Percentiles rank a stretch among this genome's conserved stretches.
phyloP scores from a whole-genome alignment of 768 basidiomycete species.

The Suillus discolor region DNA sequence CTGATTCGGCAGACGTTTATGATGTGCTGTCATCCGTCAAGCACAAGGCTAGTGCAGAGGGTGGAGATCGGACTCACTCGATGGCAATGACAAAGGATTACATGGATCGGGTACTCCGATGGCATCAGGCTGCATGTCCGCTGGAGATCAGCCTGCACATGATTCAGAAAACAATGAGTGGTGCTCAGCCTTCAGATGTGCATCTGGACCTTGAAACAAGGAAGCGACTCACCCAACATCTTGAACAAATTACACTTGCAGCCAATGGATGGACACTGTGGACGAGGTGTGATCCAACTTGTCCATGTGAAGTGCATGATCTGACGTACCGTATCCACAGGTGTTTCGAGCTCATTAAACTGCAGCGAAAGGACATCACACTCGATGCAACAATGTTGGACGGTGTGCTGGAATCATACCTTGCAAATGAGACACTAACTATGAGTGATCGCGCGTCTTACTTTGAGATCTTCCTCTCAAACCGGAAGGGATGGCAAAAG shows the following conservation, averaged over 20 bases:
- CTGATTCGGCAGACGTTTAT: conserved; percentile 24
- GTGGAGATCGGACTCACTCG: conserved; percentile 28
- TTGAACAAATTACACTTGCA: background rate
- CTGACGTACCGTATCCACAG: conserved; percentile 15
- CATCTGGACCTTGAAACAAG: background rate
- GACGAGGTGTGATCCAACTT: background rate
- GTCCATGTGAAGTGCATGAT: fast-evolving
- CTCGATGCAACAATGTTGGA: conserved; percentile 2
- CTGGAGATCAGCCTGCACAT: background rate
- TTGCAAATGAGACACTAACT: conserved; percentile 4
- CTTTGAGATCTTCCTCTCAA: conserved; percentile 24
- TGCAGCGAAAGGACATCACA: conserved; percentile 26
- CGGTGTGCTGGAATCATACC: conserved; percentile 6
- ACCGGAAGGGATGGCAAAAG: conserved; percentile 29
- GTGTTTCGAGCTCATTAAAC: conserved; percentile 32
- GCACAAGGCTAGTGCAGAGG: conserved; percentile 21
- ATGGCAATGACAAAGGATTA: conserved; percentile 21
- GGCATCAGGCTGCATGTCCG: background rate
- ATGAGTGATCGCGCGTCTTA: conserved; percentile 14
- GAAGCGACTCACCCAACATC: background rate
- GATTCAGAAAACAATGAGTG: background rate
- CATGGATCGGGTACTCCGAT: background rate
- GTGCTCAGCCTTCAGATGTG: background rate
- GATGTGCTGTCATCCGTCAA: conserved; percentile 28
- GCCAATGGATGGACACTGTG: background rate